These are phyloP conservation scores for Aspergillus transmontanensis DNA, from an alignment of 2,329 filamentous ascomycete genomes.

Conservation along the genomic window DNA sequence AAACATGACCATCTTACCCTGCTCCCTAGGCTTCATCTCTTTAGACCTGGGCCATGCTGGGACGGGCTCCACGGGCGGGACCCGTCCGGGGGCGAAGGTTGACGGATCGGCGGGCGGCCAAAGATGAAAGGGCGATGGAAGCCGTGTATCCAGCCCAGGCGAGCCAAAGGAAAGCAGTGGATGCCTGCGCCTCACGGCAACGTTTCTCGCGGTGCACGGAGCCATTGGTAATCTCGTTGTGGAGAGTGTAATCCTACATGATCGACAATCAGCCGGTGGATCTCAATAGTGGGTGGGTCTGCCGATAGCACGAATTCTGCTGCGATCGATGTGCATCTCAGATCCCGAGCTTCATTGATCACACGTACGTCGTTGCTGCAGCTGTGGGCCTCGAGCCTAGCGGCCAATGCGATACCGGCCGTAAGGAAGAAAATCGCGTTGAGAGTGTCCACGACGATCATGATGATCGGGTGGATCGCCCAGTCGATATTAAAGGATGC, in stretches of 20 bases:
- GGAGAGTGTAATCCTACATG: constrained; percentile 40
- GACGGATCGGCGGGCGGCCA: constrained; percentile 36
- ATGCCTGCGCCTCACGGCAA: constrained; percentile 55
- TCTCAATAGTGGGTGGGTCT: constrained; percentile 8
- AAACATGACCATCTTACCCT: background rate
- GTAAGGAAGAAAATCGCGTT: constrained; percentile 54
- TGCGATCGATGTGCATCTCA: background rate
- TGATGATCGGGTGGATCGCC: constrained; percentile 45
- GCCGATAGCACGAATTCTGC: background rate
- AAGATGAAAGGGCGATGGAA: constrained; percentile 43
- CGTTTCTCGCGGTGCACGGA: constrained; percentile 39
- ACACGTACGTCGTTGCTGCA: constrained; percentile 50
- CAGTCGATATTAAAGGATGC: constrained; percentile 45
- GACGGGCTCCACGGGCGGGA: constrained; percentile 36
- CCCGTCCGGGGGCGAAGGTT: constrained; percentile 38
- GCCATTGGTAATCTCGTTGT: constrained; percentile 51
- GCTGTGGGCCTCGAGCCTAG: constrained; percentile 46
- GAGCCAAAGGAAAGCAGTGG: constrained; percentile 56
- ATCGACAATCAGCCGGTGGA: constrained; percentile 15
- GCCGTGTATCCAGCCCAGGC: constrained; percentile 48
- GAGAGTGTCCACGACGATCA: constrained; percentile 48
- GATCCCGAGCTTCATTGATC: background rate
- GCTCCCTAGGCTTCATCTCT: background rate
- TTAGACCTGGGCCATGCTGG: constrained; percentile 51
- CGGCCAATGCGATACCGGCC: constrained; percentile 52